These are phyloP conservation scores for Aspergillus awamori DNA, from an alignment of 2,329 filamentous ascomycete species.

Conservation along the genomic window DNA sequence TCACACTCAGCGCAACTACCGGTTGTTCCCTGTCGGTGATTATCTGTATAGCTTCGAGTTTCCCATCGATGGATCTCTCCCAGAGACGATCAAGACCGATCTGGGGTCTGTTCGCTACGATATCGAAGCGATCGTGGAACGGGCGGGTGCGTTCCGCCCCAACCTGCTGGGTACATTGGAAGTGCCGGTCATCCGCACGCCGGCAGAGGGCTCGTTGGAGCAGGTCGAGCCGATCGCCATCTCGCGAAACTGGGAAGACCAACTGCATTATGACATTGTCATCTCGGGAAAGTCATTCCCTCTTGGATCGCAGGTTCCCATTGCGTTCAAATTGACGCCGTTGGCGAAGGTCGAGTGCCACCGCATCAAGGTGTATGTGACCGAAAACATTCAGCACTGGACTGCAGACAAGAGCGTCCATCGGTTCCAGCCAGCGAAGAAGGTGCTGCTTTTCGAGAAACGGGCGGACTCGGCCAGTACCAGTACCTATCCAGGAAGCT, in stretches of 20 bases:
- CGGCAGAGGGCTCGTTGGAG: slow-evolving; percentile 84
- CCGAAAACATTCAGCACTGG: slow-evolving; percentile 89
- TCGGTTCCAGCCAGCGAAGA: slow-evolving; percentile 78
- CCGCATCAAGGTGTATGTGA: slow-evolving; percentile 87
- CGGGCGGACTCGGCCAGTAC: slow-evolving; percentile 75
- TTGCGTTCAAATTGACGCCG: slow-evolving; percentile 91
- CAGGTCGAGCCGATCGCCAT: slow-evolving; percentile 93
- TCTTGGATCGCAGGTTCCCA: slow-evolving; percentile 82
- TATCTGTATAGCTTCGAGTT: slow-evolving; percentile 80
- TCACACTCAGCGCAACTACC: slow-evolving; percentile 77
- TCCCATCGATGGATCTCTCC: slow-evolving; percentile 73
- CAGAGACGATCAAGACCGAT: slow-evolving; percentile 84
- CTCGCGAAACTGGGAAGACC: slow-evolving; percentile 90
- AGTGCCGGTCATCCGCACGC: slow-evolving; percentile 79
- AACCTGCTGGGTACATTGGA: slow-evolving; percentile 83
- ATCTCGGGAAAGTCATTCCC: slow-evolving; percentile 96
- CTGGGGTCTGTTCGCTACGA: slow-evolving; percentile 87
- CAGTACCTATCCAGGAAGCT: slow-evolving; percentile 72
- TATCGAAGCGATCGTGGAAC: slow-evolving; percentile 80
- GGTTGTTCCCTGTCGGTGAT: slow-evolving; percentile 77
- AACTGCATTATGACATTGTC: slow-evolving; percentile 92
- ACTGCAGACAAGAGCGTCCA: slow-evolving; percentile 84
- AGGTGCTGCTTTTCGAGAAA: slow-evolving; percentile 87
- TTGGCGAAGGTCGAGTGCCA: slow-evolving; percentile 92
- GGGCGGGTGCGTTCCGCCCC: slow-evolving; percentile 85